phyloP scores from a whole-genome alignment of 2,329 filamentous ascomycete species.

The Pseudogymnoascus sp. region DNA sequence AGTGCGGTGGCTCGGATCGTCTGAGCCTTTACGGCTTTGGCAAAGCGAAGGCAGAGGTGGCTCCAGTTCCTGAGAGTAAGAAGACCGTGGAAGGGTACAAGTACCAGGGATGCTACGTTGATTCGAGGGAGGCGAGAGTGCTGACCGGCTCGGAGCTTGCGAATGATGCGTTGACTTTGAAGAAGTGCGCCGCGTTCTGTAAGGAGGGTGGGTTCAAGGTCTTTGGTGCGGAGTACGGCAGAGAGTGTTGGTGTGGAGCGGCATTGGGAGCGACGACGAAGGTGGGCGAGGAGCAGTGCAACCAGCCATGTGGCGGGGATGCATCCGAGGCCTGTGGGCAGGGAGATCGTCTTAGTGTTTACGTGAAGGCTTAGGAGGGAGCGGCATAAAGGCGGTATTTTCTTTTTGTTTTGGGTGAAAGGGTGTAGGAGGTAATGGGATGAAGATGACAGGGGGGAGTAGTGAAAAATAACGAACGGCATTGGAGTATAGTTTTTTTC shows the following conservation, averaged over 20 bases:
- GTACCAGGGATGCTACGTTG: not conserved
- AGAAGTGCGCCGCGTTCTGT: not conserved
- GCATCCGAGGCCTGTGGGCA: not conserved
- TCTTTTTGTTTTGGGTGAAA: not conserved
- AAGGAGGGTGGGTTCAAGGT: not conserved
- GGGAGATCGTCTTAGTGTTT: not conserved
- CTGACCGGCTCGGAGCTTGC: not conserved
- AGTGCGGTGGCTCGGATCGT: conserved; percentile 14
- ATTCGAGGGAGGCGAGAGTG: not conserved
- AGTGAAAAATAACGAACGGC: not conserved
- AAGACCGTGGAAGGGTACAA: not conserved
- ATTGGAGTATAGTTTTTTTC: not conserved
- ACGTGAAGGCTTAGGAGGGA: not conserved
- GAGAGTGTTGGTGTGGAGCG: not conserved
- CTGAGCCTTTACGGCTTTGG: conserved; percentile 9
- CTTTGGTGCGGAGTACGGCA: not conserved
- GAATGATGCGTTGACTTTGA: not conserved
- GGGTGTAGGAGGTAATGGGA: not conserved
- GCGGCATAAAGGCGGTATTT: not conserved
- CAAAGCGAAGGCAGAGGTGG: not conserved
- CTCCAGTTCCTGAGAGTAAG: not conserved
- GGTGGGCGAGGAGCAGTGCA: not conserved
- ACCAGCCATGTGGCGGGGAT: not conserved
- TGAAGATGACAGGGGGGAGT: not conserved
- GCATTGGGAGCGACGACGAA: not conserved